Percentiles rank a stretch among this genome's conserved stretches.
These are phyloP conservation scores for Stromatinia cepivora DNA, from an alignment of 2,329 filamentous ascomycete genomes.

Conservation along the genomic window DNA sequence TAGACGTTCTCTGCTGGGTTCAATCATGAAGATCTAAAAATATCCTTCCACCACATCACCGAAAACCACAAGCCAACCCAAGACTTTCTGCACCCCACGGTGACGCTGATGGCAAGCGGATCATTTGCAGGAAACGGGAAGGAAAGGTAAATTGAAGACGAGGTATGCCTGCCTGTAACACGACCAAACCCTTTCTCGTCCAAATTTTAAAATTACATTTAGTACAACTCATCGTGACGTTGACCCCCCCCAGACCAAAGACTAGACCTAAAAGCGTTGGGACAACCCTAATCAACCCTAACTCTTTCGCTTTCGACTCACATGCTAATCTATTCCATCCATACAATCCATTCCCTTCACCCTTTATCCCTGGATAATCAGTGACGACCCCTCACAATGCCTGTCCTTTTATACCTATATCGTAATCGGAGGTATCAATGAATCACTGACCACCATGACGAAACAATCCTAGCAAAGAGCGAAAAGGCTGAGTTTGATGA, in stretches of 20 bases:
- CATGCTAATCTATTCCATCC: neutral
- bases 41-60: neutral
- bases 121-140: neutral
- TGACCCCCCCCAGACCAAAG: neutral
- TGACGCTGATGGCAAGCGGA: constrained; percentile 1
- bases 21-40: constrained; percentile 3
- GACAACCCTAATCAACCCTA: neutral
- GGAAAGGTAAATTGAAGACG: neutral
- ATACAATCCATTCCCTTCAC: neutral
- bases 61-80: neutral
- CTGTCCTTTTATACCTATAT: neutral
- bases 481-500: neutral
- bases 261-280: neutral
- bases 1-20: neutral
- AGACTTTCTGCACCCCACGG: constrained; percentile 18
- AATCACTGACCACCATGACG: neutral
- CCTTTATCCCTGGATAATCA: neutral
- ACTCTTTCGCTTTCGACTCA: neutral
- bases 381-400: neutral
- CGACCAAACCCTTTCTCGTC: neutral
- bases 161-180: neutral
- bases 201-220: constrained; percentile 33
- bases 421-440: neutral
- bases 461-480: neutral
- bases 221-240: constrained; percentile 38